Evolutionary conservation across 129 eudicot genomes (phyloP), one percentile per base, ranked within the genome.

Genomic region (Centaurea solstitialis): DNA sequence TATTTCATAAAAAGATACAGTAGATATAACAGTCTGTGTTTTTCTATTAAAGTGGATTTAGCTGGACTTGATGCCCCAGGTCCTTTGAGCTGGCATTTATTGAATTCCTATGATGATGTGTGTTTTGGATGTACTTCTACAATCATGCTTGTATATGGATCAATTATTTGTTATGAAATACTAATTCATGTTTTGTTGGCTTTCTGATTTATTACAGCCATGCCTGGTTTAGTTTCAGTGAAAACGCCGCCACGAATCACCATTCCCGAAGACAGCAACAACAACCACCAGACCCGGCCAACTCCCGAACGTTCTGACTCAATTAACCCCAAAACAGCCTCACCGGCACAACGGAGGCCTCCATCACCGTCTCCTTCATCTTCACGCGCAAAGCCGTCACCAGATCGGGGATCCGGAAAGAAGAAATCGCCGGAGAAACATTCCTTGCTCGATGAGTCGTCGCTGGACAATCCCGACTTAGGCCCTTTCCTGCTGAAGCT

Each of bases 381-480:
- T 35, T 93, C 99, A 26, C 97, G 99, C n/a, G 97, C 92, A 45
- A 95, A 89, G 80, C 97, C 97, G 6, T 92, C 99, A 0, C 99
- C 98, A 45, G 97, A 91, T 91, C 98, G 98, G 88, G 75, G 90
- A 81, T 94, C 98, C 75, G 91, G 91, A 4, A 94, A 89, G 97
- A 95, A 90, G 81, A 95, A 95, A 82, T 89, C 97, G 1, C 91
- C 97, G 2, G 96, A 93, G 67, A 86, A 86, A 21, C 83, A 57
- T 18, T 50, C 84, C 0, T 2, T 85, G 20, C 78, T 95, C 5
- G 92, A 90, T 22, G 97, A 92, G 21, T 78, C 99, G 0, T 86
- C 98, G 6, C 88, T 95, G 3, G 98, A 92, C 75, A 95, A 95
- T 68, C 99, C 97, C 23, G 99, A 95, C 93, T 97, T 95, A 59